phyloP scores from a whole-genome alignment of 2,329 filamentous ascomycete species.

The Fusarium caatingaense region DNA sequence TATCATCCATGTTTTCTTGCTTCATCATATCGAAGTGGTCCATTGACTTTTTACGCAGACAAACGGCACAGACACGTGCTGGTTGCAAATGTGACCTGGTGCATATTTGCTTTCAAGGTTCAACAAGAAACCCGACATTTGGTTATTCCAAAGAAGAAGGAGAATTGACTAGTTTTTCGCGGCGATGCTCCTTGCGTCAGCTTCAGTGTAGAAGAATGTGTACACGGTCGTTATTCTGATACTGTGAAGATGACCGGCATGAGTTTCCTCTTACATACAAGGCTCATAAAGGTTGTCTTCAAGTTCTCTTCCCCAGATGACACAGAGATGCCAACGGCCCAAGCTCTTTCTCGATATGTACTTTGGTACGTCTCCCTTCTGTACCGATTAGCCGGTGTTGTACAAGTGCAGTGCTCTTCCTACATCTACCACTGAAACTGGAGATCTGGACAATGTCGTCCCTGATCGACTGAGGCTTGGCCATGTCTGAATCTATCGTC shows the following conservation, averaged over 20 bases:
- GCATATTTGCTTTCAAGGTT: constrained; percentile 34
- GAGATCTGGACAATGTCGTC: constrained; percentile 20
- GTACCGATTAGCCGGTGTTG: neutral
- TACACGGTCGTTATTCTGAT: neutral
- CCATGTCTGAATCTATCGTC: constrained; percentile 23
- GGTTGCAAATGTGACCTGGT: constrained; percentile 40
- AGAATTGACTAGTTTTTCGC: neutral
- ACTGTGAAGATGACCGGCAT: neutral
- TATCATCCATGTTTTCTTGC: constrained; percentile 14
- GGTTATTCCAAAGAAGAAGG: constrained; percentile 12
- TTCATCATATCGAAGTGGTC: constrained; percentile 18
- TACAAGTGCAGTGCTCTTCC: neutral
- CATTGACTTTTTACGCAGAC: constrained; percentile 39
- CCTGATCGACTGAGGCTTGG: constrained; percentile 14
- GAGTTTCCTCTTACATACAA: neutral
- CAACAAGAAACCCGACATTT: neutral
- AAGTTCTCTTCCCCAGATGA: constrained; percentile 16
- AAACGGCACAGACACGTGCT: constrained; percentile 45
- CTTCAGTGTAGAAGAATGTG: neutral
- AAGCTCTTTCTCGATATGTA: constrained; percentile 2
- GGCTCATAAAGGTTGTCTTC: constrained; percentile 2
- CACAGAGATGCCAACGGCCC: neutral
- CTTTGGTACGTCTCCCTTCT: neutral
- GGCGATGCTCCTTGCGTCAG: neutral
- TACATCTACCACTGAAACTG: constrained; percentile 19